Percentiles rank a stretch among this genome's conserved stretches.
Evolutionary conservation across 495 filamentous ascomycete genomes (phyloP).

Genomic region (Hypoxylon crocopeplum): DNA sequence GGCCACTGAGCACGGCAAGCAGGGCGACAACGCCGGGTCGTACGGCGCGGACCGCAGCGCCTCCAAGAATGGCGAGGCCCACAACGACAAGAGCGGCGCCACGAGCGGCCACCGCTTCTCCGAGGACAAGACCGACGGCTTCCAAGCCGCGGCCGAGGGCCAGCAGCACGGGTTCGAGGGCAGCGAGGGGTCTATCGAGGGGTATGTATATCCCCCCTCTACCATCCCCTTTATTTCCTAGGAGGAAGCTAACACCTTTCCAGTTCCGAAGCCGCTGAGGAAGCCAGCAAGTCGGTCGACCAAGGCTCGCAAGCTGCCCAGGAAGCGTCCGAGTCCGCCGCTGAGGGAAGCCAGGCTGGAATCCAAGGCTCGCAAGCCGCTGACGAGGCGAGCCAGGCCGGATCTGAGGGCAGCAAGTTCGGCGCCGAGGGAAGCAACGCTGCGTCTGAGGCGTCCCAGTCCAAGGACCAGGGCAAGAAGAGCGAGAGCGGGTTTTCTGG

Average conservation of each 20-base stretch:
- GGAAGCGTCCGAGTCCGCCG: not conserved
- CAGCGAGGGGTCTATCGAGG: not conserved
- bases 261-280: not conserved
- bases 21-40: conserved; percentile 6
- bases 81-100: conserved; percentile 26
- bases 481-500: conserved; percentile 6
- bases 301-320: not conserved
- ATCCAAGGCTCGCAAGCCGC: not conserved
- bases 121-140: conserved; percentile 14
- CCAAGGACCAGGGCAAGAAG: conserved; percentile 1
- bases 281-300: not conserved
- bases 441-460: not conserved
- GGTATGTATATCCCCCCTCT: too few species aligned
- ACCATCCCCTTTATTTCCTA: too few species aligned
- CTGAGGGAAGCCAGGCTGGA: not conserved
- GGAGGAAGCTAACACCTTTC: too few species aligned
- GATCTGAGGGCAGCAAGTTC: too few species aligned
- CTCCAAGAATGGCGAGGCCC: conserved; percentile 22
- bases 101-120: conserved; percentile 14
- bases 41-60: conserved; percentile 31
- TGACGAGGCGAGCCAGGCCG: not conserved
- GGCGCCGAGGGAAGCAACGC: not conserved
- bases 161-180: not conserved
- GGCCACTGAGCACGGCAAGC: conserved; percentile 4
- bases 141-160: conserved; percentile 10